A percentile compares a stretch with the other conserved stretches of the same genome.
phyloP scores from a whole-genome alignment of 2,329 filamentous ascomycete species.

The Fonsecaea multimorphosa region DNA sequence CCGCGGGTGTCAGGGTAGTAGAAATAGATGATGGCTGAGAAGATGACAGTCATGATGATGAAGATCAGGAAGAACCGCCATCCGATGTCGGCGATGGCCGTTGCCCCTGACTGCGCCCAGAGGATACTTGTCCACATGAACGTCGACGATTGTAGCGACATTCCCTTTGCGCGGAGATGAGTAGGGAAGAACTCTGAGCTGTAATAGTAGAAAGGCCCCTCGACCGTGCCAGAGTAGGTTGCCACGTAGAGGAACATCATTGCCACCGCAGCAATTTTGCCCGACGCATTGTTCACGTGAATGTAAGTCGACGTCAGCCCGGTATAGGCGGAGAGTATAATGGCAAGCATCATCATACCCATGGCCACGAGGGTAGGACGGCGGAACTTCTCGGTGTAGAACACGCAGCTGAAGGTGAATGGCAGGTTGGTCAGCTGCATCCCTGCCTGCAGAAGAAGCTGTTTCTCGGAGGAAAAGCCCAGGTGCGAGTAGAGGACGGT shows the following conservation, averaged over 20 bases:
- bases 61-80: background rate
- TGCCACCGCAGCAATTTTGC: background rate
- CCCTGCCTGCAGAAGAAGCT: background rate
- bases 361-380: background rate
- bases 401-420: background rate
- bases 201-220: background rate
- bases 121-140: background rate
- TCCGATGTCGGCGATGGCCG: background rate
- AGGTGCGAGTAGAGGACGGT: too few species aligned
- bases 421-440: background rate
- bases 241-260: background rate
- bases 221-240: background rate
- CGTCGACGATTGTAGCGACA: background rate
- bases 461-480: too few species aligned
- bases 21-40: background rate
- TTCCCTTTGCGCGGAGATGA: background rate
- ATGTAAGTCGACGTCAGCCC: background rate
- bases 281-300: background rate
- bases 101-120: background rate
- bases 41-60: background rate
- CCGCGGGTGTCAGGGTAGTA: background rate
- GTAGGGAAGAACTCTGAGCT: background rate
- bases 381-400: background rate
- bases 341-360: background rate
- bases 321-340: background rate